These are phyloP conservation scores for Cocos nucifera DNA, from an alignment of 176 grass and related monocot genomes.

Conservation along the genomic window DNA sequence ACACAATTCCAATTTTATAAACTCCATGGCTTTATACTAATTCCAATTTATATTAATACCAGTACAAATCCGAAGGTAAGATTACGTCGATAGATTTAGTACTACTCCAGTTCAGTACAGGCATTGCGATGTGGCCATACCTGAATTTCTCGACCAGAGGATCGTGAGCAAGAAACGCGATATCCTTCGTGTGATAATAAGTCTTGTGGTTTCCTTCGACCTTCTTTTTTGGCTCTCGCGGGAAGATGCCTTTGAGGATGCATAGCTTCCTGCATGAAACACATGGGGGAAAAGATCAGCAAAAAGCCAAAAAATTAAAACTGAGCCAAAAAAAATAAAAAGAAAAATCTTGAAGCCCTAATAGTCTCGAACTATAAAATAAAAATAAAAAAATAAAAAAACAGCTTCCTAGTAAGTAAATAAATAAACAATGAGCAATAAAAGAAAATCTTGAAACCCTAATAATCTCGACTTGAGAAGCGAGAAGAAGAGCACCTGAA, in stretches of 20 bases:
- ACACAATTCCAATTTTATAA: too few species aligned
- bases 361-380: not conserved
- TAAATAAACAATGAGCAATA: not conserved
- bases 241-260: conserved; percentile 90
- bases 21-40: too few species aligned
- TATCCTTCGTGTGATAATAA: conserved; percentile 94
- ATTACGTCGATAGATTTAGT: too few species aligned
- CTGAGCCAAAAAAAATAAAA: not conserved
- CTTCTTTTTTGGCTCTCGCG: conserved; percentile 86
- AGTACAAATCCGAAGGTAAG: too few species aligned
- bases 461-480: too few species aligned
- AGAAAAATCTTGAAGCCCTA: not conserved
- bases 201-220: conserved; percentile 95
- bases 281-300: not conserved
- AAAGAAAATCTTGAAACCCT: not conserved
- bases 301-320: not conserved
- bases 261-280: conserved; percentile 69
- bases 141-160: conserved; percentile 76
- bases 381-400: not conserved
- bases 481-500: conserved; percentile 42
- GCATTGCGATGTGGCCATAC: conserved; percentile 16
- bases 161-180: conserved; percentile 61
- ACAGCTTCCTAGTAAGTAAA: not conserved
- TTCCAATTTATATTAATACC: too few species aligned
- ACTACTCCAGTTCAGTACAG: too few species aligned